These are phyloP conservation scores for Calonectria pteridis DNA, from an alignment of 2,329 filamentous ascomycete species.

Conservation along the genomic window DNA sequence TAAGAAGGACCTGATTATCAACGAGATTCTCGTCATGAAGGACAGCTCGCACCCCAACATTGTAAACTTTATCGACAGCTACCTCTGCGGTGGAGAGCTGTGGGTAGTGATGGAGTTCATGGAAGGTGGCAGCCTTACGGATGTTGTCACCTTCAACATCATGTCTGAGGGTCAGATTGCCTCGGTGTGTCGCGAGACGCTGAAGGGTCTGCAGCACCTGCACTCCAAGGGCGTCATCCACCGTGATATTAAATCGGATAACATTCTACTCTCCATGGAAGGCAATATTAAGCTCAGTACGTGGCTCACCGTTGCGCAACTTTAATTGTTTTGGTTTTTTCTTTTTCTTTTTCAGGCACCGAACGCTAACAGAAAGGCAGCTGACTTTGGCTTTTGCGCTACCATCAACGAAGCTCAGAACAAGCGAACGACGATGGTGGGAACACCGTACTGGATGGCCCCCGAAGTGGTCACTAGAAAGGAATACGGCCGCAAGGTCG, in stretches of 20 bases:
- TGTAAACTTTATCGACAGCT: constrained; percentile 99
- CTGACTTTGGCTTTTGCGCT: constrained; percentile 98
- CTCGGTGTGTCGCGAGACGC: constrained; percentile 92
- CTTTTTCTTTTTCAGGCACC: not conserved
- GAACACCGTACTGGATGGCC: constrained; percentile 99
- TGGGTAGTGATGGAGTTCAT: constrained; percentile 99
- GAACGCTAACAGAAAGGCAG: constrained; percentile 62
- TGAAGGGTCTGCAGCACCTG: constrained; percentile 92
- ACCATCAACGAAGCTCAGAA: constrained; percentile 98
- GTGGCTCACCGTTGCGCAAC: constrained; percentile 49
- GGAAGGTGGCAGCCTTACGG: constrained; percentile 97
- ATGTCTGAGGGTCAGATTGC: constrained; percentile 99
- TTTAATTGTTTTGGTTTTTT: not conserved
- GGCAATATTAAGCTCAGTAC: constrained; percentile 97
- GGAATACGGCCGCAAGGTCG: constrained; percentile 97
- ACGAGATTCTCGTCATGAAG: constrained; percentile 99
- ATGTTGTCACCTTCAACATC: constrained; percentile 99
- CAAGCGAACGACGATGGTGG: constrained; percentile 99
- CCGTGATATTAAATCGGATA: constrained; percentile 98
- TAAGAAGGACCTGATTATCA: constrained; percentile 99
- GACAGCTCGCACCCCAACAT: constrained; percentile 98
- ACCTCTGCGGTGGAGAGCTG: constrained; percentile 87
- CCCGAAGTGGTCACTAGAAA: constrained; percentile 97
- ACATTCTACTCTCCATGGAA: constrained; percentile 92
- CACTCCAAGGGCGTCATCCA: constrained; percentile 99